phyloP scores from a whole-genome alignment of 805 yeast species.

The Saturnispora sanitii region DNA sequence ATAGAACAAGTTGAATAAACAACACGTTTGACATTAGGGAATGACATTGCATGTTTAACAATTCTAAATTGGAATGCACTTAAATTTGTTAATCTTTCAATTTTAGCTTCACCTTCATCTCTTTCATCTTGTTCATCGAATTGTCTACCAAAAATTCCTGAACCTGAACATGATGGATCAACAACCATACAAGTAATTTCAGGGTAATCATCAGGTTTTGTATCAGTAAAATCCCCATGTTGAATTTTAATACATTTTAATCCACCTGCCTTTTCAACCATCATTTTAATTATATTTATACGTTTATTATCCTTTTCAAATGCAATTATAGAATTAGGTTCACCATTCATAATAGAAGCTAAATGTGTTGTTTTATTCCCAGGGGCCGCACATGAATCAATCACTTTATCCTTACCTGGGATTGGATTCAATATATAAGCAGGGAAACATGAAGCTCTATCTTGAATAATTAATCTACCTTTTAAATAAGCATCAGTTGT shows the following conservation, averaged over 20 bases:
- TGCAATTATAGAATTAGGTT: constrained; percentile 51
- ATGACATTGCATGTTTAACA: constrained; percentile 77
- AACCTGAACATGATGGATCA: constrained; percentile 97
- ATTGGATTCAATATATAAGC: constrained; percentile 66
- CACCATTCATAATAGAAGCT: constrained; percentile 49
- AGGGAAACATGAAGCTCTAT: constrained; percentile 95
- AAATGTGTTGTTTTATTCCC: constrained; percentile 95
- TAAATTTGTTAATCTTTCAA: constrained; percentile 58
- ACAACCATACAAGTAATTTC: constrained; percentile 74
- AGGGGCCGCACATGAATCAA: constrained; percentile 97
- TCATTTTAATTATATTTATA: constrained; percentile 56
- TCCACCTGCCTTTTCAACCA: constrained; percentile 76
- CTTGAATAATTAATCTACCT: constrained; percentile 86
- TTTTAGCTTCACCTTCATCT: constrained; percentile 29
- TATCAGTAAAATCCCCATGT: constrained; percentile 52
- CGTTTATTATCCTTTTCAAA: constrained; percentile 80
- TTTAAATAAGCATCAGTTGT: constrained; percentile 54
- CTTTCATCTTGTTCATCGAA: constrained; percentile 42
- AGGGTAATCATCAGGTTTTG: constrained; percentile 47
- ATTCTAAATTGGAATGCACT: constrained; percentile 83
- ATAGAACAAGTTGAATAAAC: constrained; percentile 95
- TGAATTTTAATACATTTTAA: constrained; percentile 31
- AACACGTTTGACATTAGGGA: constrained; percentile 66
- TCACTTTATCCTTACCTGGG: constrained; percentile 46
- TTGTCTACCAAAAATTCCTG: constrained; percentile 92